Conservation (phyloP, 352 stramenopile genomes). For the Globisporangium radiosum region DNA sequence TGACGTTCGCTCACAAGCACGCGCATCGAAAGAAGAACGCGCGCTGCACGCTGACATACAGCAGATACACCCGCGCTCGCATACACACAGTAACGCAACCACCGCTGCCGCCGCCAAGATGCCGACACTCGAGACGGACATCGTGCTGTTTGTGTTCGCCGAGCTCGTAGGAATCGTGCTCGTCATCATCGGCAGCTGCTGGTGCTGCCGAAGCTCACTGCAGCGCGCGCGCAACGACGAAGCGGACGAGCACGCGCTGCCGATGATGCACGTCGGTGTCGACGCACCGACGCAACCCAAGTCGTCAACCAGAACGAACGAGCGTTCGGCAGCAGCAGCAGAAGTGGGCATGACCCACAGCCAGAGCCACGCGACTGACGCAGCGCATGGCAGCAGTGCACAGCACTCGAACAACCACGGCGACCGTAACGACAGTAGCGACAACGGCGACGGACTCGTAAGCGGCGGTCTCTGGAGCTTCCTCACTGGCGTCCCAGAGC, state of each 20-base stretch:
- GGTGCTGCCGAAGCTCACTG: constrained; percentile 4
- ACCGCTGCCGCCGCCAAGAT: too few relatives aligned
- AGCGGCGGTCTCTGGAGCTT: constrained; percentile 5
- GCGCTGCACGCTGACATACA: too few relatives aligned
- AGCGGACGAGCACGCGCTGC: background rate
- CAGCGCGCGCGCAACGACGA: background rate
- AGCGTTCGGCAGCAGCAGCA: background rate
- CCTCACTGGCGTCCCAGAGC: background rate
- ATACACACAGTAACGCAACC: too few relatives aligned
- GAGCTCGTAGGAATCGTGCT: constrained; percentile 1
- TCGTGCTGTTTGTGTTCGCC: constrained; percentile 4
- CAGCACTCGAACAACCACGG: background rate
- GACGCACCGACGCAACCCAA: background rate
- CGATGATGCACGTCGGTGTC: background rate
- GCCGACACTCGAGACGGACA: background rate
- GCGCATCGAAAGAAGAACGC: too few relatives aligned
- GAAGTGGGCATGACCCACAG: background rate
- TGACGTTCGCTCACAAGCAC: too few relatives aligned
- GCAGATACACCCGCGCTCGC: too few relatives aligned
- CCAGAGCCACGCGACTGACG: background rate
- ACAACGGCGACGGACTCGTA: background rate
- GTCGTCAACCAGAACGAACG: background rate
- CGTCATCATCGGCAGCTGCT: constrained; percentile 4
- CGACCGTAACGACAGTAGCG: background rate
- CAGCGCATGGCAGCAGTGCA: background rate